Evolutionary conservation across 331 rosid species (phyloP).

Genomic region (Acacia concinna): DNA sequence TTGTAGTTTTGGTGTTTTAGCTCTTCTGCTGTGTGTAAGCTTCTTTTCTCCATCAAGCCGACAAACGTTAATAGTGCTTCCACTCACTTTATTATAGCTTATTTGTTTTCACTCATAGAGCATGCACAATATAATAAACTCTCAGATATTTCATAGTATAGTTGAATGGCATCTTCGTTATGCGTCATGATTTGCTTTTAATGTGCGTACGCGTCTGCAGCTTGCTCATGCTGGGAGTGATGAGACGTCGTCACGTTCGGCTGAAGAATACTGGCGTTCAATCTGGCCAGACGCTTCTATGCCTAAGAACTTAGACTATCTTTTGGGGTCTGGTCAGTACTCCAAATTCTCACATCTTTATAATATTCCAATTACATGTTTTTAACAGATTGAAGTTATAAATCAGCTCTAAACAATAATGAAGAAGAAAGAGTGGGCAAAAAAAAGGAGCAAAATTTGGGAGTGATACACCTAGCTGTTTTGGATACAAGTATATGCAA

Average conservation of each 20-base stretch:
- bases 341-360: not conserved
- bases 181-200: not conserved
- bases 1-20: too few species aligned
- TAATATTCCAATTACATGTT: not conserved
- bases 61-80: not conserved
- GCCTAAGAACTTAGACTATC: not conserved
- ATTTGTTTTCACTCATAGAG: not conserved
- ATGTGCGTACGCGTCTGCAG: not conserved
- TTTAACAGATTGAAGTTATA: not conserved
- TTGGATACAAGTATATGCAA: too few species aligned
- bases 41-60: too few species aligned
- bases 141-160: not conserved
- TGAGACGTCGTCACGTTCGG: not conserved
- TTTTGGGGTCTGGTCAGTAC: not conserved
- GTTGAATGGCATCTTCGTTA: not conserved
- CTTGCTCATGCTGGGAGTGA: not conserved
- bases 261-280: constrained; percentile 16
- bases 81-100: not conserved
- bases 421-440: not conserved
- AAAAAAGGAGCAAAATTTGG: too few species aligned
- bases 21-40: too few species aligned
- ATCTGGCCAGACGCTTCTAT: constrained; percentile 21
- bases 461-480: too few species aligned
- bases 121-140: not conserved
- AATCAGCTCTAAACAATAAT: not conserved